Base-by-base conservation (phyloP, 2,329 filamentous ascomycete genomes). In the Ceratocystis albifundus region DNA sequence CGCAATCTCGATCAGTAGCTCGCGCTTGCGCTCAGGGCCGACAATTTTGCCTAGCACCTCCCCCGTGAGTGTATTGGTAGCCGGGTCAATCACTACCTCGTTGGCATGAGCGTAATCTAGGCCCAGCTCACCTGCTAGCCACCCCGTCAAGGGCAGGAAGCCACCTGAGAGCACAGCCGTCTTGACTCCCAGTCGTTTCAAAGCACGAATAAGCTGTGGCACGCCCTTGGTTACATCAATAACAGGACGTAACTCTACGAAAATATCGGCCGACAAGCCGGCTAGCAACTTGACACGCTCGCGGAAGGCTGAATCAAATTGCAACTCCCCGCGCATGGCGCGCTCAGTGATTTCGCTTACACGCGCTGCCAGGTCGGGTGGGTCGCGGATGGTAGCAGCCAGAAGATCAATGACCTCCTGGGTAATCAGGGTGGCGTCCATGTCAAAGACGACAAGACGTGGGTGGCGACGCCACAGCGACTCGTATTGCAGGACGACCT, bases 331-430 rank as follows among this genome's bases (percentile, higher is more conserved):
- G 70, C 93, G 87, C 94, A 99, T 99, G 45, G 94, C 93, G 44
- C 91, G 88, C 68, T 88, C 87, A 0, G 94, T 99, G 71, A 99
- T 97, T 71, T 87, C 85, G 8, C 90, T 88, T 48, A 99, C 93
- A 71, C 89, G 80, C 65, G 85, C 85, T 71, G 90, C 85, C n/a
- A 95, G 82, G 64, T 90, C 89, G 1, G 83, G 76, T 73, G 82
- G 78, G 76, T 88, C 78, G 61, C 77, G 80, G 71, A 96, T 84
- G 46, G 88, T 88, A 65, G 88, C 86, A 3, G 94, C 94, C 66
- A 99, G 87, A 72, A 97, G 86, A 75, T 99, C 94, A 73, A 99
- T 97, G 68, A 96, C 92, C 78, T 99, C 94, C 75, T 99, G 92
- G 65, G 93, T 88, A 74, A 99, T 97, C 68, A 99, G 82, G 0